Percentiles rank a stretch among this genome's conserved stretches.
Conservation (phyloP, 495 filamentous ascomycete genomes). For the Penicillium goetzii region DNA sequence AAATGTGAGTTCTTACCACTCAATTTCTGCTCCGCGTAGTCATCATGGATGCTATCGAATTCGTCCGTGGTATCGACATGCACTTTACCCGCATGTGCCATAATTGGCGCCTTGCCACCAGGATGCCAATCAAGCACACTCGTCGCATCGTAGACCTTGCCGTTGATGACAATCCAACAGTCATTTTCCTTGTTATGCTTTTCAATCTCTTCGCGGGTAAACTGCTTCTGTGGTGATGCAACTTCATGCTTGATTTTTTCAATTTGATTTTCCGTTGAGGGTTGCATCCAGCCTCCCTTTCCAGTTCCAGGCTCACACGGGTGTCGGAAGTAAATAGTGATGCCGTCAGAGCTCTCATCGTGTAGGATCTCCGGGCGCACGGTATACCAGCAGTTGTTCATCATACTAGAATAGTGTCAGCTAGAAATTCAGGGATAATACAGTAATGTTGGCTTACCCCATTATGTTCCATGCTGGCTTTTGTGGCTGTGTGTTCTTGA, state of each 20-base stretch:
- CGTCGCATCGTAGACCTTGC: constrained; percentile 83
- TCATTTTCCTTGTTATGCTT: constrained; percentile 67
- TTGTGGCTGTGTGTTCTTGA: constrained; percentile 3
- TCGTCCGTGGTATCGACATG: constrained; percentile 1
- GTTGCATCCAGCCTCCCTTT: constrained; percentile 9
- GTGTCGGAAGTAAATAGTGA: constrained; percentile 4
- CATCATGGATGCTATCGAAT: constrained; percentile 3
- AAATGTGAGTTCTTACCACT: background rate
- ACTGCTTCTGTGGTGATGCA: constrained; percentile 1
- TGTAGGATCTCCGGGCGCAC: background rate
- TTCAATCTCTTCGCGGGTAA: constrained; percentile 6
- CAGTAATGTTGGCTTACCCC: background rate
- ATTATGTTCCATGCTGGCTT: constrained; percentile 6
- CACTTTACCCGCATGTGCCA: constrained; percentile 1
- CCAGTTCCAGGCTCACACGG: constrained; percentile 2
- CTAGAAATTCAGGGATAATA: background rate
- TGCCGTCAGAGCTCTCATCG: background rate
- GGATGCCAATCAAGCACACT: constrained; percentile 39
- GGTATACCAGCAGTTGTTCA: constrained; percentile 7
- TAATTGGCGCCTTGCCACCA: constrained; percentile 29
- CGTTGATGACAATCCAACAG: constrained; percentile 81
- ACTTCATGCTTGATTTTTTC: constrained; percentile 7
- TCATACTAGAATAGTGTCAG: background rate
- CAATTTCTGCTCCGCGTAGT: constrained; percentile 10
- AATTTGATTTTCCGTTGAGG: constrained; percentile 1